Conservation (phyloP, 2,329 filamentous ascomycete genomes). For the Sporothrix mexicana region DNA sequence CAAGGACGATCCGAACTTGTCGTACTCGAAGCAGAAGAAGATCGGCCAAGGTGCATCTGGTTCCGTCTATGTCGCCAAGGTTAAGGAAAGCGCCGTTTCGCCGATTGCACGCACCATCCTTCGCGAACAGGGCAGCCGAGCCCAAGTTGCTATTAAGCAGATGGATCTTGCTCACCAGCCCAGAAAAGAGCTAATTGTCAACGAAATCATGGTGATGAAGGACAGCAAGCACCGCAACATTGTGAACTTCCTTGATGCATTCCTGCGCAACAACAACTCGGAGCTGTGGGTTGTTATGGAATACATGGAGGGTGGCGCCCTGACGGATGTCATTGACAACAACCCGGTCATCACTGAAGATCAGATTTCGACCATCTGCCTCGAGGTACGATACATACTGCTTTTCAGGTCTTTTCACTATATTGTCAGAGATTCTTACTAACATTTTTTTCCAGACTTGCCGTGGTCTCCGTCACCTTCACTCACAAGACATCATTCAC, state of each 20-base stretch:
- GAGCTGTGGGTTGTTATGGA: slow-evolving; percentile 99
- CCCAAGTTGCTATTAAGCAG: slow-evolving; percentile 97
- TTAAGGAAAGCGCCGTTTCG: slow-evolving; percentile 88
- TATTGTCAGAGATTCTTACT: not conserved
- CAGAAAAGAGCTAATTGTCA: slow-evolving; percentile 96
- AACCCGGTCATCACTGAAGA: slow-evolving; percentile 93
- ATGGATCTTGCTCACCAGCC: slow-evolving; percentile 99
- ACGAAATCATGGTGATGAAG: slow-evolving; percentile 99
- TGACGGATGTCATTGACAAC: slow-evolving; percentile 99
- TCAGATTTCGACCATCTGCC: slow-evolving; percentile 96
- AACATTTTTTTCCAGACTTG: slow-evolving; percentile 70
- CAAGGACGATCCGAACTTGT: slow-evolving; percentile 90
- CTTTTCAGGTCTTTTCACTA: slow-evolving; percentile 3
- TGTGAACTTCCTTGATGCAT: slow-evolving; percentile 97
- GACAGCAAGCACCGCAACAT: slow-evolving; percentile 98
- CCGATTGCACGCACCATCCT: slow-evolving; percentile 77
- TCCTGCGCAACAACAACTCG: slow-evolving; percentile 89
- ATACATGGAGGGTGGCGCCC: slow-evolving; percentile 97
- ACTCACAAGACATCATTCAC: slow-evolving; percentile 96
- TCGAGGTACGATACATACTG: slow-evolving; percentile 71
- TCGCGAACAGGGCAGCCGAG: slow-evolving; percentile 76
- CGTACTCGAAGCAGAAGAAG: slow-evolving; percentile 99
- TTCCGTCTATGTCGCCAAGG: slow-evolving; percentile 95
- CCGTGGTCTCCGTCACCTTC: slow-evolving; percentile 90
- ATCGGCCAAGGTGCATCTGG: slow-evolving; percentile 98